Conservation (phyloP, 371 early-diverging fungal species). For the Lichtheimia ramosa region DNA sequence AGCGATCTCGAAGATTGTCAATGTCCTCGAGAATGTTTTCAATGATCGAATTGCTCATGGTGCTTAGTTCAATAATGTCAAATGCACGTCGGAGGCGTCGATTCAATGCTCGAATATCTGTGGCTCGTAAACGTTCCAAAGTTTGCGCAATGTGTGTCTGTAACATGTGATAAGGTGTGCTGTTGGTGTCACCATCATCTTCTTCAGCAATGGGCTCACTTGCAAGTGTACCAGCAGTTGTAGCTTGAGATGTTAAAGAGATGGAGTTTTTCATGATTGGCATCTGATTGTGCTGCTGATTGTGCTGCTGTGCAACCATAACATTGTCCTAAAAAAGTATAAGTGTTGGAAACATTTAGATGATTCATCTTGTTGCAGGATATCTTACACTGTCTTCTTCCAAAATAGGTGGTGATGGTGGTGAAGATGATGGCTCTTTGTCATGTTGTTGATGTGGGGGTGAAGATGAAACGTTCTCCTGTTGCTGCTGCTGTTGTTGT, state of each 20-base stretch:
- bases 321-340: too few species aligned
- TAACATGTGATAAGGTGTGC: slow-evolving; percentile 13
- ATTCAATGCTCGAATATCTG: slow-evolving; percentile 62
- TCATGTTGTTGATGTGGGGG: not conserved
- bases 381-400: too few species aligned
- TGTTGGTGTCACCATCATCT: not conserved
- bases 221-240: slow-evolving; percentile 4
- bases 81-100: slow-evolving; percentile 61
- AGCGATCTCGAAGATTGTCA: slow-evolving; percentile 48
- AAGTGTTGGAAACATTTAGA: too few species aligned
- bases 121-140: slow-evolving; percentile 49
- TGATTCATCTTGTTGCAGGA: too few species aligned
- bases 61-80: slow-evolving; percentile 72
- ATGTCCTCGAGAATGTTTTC: slow-evolving; percentile 67
- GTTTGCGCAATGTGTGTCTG: slow-evolving; percentile 21
- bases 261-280: slow-evolving; percentile 16
- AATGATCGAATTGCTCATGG: slow-evolving; percentile 73
- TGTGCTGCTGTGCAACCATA: not conserved
- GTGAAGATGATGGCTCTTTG: not conserved
- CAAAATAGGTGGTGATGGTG: not conserved
- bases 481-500: slow-evolving; percentile 10
- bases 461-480: slow-evolving; percentile 3
- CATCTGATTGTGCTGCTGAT: not conserved
- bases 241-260: slow-evolving; percentile 15
- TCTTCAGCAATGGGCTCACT: not conserved